phyloP scores from a whole-genome alignment of 139 green algal genomes.

The Protoeuglena noctilucae region DNA sequence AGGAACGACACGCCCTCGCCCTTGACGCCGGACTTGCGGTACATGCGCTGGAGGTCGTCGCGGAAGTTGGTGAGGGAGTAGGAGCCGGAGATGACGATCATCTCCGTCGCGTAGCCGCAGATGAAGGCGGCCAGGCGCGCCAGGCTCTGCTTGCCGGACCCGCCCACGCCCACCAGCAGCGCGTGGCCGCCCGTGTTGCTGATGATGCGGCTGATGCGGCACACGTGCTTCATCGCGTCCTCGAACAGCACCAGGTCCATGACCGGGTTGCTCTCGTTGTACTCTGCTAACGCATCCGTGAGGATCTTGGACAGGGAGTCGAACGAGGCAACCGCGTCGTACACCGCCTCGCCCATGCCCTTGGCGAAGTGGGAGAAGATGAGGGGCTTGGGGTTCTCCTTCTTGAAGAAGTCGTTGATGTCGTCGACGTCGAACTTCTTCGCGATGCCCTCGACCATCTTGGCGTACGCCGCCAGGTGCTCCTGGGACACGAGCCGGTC shows the following conservation, averaged over 20 bases:
- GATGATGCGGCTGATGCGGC: conserved; percentile 65
- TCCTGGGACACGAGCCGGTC: conserved; percentile 46
- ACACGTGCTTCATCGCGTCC: conserved; percentile 80
- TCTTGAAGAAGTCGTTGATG: conserved; percentile 75
- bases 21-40: conserved; percentile 61
- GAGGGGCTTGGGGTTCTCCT: conserved; percentile 63
- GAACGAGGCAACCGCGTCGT: conserved; percentile 40
- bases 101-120: conserved; percentile 52
- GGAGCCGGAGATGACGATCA: conserved; percentile 64
- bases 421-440: conserved; percentile 61
- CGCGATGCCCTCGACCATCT: conserved; percentile 41
- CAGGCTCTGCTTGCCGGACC: conserved; percentile 68
- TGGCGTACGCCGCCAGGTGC: conserved; percentile 61
- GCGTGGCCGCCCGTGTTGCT: conserved; percentile 65
- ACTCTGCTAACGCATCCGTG: conserved; percentile 52
- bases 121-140: conserved; percentile 56
- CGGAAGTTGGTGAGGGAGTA: conserved; percentile 69
- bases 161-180: conserved; percentile 72
- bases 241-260: conserved; percentile 86
- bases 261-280: conserved; percentile 79
- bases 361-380: conserved; percentile 77
- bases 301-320: conserved; percentile 50
- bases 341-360: conserved; percentile 48
- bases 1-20: conserved; percentile 13
- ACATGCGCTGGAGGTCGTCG: conserved; percentile 80